Base-by-base conservation (phyloP, 1,284 basidiomycete species). In the Papiliotrema terrestris region DNA sequence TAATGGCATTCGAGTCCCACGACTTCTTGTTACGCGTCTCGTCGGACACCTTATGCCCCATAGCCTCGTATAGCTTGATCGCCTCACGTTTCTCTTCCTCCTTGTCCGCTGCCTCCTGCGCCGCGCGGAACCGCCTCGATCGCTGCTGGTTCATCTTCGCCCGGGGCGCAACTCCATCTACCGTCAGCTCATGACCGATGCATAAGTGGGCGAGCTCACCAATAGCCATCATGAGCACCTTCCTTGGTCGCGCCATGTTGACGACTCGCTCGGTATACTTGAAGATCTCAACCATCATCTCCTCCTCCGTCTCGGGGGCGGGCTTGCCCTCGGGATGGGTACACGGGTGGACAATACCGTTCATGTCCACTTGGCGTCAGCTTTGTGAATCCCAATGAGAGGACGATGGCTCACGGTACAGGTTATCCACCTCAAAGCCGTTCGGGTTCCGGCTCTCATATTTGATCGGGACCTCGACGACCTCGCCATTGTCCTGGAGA, bases 111-210 rank as follows among this genome's bases (percentile, higher is more conserved):
- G 95, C 94, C 75, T 99, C 96, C 72, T 94, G 91, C 2, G 93
- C 86, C 17, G 94, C 85, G 54, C 96, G 85, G 80, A 98, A 98
- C 60, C 95, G 89, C 68, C 96, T 84, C 20, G 91, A 93, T 15
- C 95, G 89, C 75, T 98, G 94, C 73, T 98, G 96, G 74, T 98
- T 98, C 95, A 98, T 98, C 80, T 98, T 98, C 35, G 95, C 95
- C 65, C 95, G 86, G 22, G 95, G 95, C 11, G 95, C 95, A 37
- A 98, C 96, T 57, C 95, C 96, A 72, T 98, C 91, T 92, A 59
- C 19, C 23, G 48, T 45, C 9, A 42, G 50, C 14, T 29, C 49
- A 23, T 43, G 42, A 37, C 32, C 11, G 20, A n/a, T 51, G 25
- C 22, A 52, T 19, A 43, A 17, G 25, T 45, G 36, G 49, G 54